Base-by-base conservation (phyloP, 2,329 filamentous ascomycete genomes). In the Myriosclerotinia curreyana region DNA sequence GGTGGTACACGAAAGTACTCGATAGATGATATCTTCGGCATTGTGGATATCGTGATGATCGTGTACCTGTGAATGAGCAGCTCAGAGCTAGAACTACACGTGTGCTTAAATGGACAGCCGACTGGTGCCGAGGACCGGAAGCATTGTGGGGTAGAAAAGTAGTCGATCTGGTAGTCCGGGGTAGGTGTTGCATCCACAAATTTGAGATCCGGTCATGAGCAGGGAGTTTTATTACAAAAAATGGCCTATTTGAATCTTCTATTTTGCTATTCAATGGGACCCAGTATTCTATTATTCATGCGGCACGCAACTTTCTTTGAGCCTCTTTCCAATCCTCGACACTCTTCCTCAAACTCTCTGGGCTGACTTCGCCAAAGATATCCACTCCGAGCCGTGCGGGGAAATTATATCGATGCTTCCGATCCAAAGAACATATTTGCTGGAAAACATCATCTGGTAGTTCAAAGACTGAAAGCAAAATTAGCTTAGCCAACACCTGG, bases 1-100 rank as follows among this genome's bases (percentile, higher is more conserved):
- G 89, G 89, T 53, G 87, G 86, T 11, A 92, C 85, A 22, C 89
- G 83, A 73, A 91, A 92, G 72, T 91, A 90, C 70, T 91, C 88
- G 51, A 92, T 86, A 34, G 72, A 80, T 66, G 81, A 79, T 71
- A 90, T 90, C 68, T 84, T 86, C 1, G 80, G 81, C 86, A 89
- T 89, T 38, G 60, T 68, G 67, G 51, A 66, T 14, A 40, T 50
- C n/a, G 49, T 25, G 28, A 55, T 36, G 15, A 62, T 25, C 36
- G n/a, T 48, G 15, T 48, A 25, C 22, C n/a, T 48, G 3, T 59
- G 31, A 20, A 46, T 34, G 60, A 25, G 38, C 20, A 52, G 12
- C 20, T n/a, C 36, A 51, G 31, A 31, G 31, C 25, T 34, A 28
- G 20, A 46, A n/a, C 22, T 38, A 60, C 51, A 58, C 46, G 54